These are phyloP conservation scores for Trichoderma sp. DNA, from an alignment of 2,329 filamentous ascomycete genomes.

Conservation along the genomic window DNA sequence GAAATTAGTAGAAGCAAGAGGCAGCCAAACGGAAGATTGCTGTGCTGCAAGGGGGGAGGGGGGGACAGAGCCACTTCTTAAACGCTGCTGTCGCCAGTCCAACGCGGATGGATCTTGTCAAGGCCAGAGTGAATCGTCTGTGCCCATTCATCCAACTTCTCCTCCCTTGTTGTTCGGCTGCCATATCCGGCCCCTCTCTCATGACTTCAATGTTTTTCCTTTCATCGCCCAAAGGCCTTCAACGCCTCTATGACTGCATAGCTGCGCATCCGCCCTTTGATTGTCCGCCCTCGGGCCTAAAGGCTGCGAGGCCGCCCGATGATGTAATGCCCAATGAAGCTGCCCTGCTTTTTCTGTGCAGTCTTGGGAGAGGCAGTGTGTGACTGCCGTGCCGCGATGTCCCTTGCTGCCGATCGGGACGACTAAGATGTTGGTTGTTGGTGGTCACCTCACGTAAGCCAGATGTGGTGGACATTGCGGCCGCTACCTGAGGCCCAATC, in stretches of 20 bases:
- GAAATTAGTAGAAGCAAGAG: background rate
- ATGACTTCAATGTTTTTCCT: background rate
- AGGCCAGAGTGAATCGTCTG: too few relatives aligned
- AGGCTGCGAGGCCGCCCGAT: background rate
- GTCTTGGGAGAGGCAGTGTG: background rate
- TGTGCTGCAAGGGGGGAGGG: too few relatives aligned
- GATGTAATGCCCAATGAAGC: constrained; percentile 7
- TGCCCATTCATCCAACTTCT: too few relatives aligned
- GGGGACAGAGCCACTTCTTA: background rate
- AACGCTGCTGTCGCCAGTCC: background rate
- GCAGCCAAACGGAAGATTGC: too few relatives aligned
- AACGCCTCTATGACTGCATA: constrained; percentile 3
- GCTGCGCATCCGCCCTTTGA: background rate
- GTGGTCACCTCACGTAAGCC: constrained; percentile 7
- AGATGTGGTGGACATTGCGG: background rate
- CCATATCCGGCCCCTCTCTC: background rate
- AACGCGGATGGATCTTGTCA: too few relatives aligned
- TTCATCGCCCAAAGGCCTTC: background rate
- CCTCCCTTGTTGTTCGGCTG: background rate
- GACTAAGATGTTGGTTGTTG: background rate
- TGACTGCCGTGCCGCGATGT: background rate
- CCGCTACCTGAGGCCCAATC: background rate
- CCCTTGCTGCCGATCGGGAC: constrained; percentile 10
- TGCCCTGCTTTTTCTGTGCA: background rate
- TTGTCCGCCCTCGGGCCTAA: background rate